These are phyloP conservation scores for Balamuthia mandrillaris DNA, from an alignment of 208 protist species.

Conservation along the genomic window DNA sequence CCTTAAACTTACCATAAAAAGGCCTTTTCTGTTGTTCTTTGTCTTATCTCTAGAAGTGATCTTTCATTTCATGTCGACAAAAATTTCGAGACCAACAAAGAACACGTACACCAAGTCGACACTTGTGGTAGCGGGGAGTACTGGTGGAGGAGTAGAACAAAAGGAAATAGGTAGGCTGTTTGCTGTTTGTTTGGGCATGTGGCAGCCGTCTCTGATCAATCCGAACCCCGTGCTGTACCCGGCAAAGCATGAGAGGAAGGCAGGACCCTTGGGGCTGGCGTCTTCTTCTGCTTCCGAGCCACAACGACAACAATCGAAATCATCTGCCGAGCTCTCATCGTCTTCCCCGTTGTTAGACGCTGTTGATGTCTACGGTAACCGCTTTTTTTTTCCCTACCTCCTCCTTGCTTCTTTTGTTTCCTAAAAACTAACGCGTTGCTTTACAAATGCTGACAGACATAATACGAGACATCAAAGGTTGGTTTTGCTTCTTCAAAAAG, in stretches of 20 bases:
- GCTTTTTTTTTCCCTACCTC: background rate
- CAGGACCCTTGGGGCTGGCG: background rate
- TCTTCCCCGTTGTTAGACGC: background rate
- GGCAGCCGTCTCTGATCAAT: constrained; percentile 14
- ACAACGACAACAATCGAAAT: no score
- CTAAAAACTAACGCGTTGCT: background rate
- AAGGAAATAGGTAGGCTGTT: no score
- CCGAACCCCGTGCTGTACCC: background rate
- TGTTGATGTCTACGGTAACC: background rate
- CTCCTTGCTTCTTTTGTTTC: background rate
- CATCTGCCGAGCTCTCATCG: background rate
- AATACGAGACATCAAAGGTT: constrained; percentile 27
- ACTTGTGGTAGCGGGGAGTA: no score
- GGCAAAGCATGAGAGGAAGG: background rate
- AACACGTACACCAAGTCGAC: no score
- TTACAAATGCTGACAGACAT: background rate
- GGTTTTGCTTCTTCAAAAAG: no score
- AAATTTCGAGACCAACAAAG: background rate
- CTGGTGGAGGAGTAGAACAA: no score
- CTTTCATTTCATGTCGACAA: no score
- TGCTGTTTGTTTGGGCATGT: no score
- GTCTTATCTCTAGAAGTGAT: no score
- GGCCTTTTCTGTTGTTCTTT: no score
- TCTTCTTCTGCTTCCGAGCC: no score
- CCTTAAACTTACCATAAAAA: no score